A percentile compares a stretch with the other conserved stretches of the same genome.
Evolutionary conservation across 345 rosid genomes (phyloP).

Genomic region (Pelargonium nanum): DNA sequence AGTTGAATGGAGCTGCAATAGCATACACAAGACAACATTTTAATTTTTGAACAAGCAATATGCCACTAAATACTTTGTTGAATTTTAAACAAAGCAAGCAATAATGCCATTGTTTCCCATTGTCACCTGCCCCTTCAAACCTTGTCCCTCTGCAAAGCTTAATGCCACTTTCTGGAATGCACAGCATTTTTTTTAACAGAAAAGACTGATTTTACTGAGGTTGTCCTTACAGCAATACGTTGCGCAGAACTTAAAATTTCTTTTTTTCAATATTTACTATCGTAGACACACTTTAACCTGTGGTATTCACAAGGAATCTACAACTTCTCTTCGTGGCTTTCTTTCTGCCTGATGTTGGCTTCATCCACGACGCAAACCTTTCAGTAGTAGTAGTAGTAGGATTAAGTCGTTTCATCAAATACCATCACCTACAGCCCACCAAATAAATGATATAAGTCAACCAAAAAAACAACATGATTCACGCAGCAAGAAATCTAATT

Average conservation of each 20-base stretch:
- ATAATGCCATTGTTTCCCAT: no score
- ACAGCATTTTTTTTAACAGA: no score
- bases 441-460: no score
- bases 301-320: conserved; percentile 32
- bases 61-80: no score
- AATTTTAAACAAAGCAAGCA: no score
- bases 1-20: no score
- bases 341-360: conserved; percentile 10
- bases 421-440: conserved; percentile 43
- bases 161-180: no score
- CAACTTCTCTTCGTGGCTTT: neutral
- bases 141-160: no score
- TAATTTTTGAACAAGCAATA: no score
- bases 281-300: neutral
- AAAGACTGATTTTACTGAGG: neutral
- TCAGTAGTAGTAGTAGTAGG: no score
- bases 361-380: conserved; percentile 28
- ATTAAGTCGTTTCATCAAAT: conserved; percentile 44
- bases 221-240: neutral
- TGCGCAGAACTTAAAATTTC: neutral
- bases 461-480: neutral
- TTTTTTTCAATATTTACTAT: neutral
- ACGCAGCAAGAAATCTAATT: neutral
- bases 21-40: no score
- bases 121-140: no score